Base-by-base conservation (phyloP, 805 yeast species). In the Debaryomyces castellii region DNA sequence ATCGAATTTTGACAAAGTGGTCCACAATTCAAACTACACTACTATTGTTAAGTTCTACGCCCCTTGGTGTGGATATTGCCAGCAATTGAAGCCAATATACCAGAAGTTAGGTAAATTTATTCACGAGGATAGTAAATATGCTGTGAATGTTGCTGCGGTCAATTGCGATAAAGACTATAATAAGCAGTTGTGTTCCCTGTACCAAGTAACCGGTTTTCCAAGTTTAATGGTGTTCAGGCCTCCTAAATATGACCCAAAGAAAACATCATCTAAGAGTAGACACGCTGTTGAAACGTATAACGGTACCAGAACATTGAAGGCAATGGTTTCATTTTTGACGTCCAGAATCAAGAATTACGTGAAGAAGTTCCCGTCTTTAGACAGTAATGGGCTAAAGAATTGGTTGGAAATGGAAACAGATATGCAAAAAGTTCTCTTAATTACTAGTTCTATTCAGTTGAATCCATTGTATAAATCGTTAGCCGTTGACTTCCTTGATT, bases 11-110 rank as follows among this genome's bases (percentile, higher is more conserved):
- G 81, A 84, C 49, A 77, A 78, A 45, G 85, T 83, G 40, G 81
- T 91, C 3, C 73, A 81, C 36, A 64, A 73, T 18, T 74, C 95
- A 2, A 89, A 89, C 60, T 86, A 89, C 56, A 86, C 96, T 1
- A 67, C 96, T 1, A 67, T 90, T 16, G 90, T 89, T 18, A 90
- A 90, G 69, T 91, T 91, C 65, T 91, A 86, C 64, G 97, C 98
- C 4, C 97, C 97, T 32, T 91, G 98, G 98, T 92, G 99, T 71
- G 97, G 97, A 4, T 89, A 92, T 65, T 92, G 99, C 67, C 77
- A 83, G 56, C 77, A 81, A 46, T 69, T 92, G 41, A 79, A 82
- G 47, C 83, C 86, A 3, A 81, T 80, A 1, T 85, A 74, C 63
- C 69, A 73, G 40, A 83, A 83, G 58, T 80, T 84, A 11, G 95